Evolutionary conservation across 2,329 filamentous ascomycete species (phyloP), one percentile per base, ranked within the genome.

Genomic region (Ascochyta koolunga): DNA sequence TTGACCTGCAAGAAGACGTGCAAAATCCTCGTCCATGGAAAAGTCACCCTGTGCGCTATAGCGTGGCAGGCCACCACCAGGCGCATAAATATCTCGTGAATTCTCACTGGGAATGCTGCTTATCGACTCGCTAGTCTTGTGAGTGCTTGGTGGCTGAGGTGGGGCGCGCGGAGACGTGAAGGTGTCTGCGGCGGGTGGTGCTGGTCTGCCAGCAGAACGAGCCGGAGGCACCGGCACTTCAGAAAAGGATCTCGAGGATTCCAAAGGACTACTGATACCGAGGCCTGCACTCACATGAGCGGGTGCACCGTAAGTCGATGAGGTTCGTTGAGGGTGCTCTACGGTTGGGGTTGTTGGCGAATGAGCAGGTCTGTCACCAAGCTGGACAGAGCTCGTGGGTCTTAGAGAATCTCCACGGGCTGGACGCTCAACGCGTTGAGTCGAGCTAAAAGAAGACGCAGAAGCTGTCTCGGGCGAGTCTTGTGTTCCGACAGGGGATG

Each of bases 1-100:
- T 21, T 87, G 87, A 18, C 86, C 87, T 35, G 87, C 89, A 55
- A 96, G 81, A 53, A 97, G 93, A 52, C 93, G 88, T 48, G 90
- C 89, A 86, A 97, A 91, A 70, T 98, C 95, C 74, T 97, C 93
- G 61, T 98, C 93, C 88, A 96, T 87, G 55, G 89, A 95, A 69
- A 97, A 95, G 61, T 96, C 92, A 49, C 88, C 91, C 46, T 90
- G 91, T 37, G 85, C 83, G 74, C 89, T 96, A 57, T 85, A 78
- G 32, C 78, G 77, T 11, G 79, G 79, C 42, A 77, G 56, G n/a
- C 57, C 62, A 24, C 62, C 61, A 15, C 54, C 56, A n/a, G 67
- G 54, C 3, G 64, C 62, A 22, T 65, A 59, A 8, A 49, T 58
- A 49, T 67, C 64, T 50, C 69, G 64, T 5, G 74, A 75, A 43